Base-by-base conservation (phyloP, 2,329 filamentous ascomycete genomes). In the Alternaria longipes region DNA sequence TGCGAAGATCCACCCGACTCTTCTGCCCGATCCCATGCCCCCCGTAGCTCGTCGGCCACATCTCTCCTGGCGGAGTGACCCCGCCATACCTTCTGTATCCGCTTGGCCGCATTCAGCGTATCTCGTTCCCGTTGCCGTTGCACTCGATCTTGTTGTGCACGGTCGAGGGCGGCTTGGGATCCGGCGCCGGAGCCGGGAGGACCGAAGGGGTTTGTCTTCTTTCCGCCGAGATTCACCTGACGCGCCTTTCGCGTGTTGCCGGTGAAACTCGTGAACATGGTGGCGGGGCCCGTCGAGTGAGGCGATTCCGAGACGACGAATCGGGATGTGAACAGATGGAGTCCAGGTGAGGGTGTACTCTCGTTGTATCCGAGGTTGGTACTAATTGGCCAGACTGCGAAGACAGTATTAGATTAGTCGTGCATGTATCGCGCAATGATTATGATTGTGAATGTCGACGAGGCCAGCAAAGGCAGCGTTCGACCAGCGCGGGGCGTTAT, bases 211-310 rank as follows among this genome's bases (percentile, higher is more conserved):
- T 97, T 97, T 52, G 84, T 84, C 67, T 87, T 88, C 70, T 94
- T 90, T 64, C 93, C 95, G 68, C 93, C 95, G 63, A 99, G 89
- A 80, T 98, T 97, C 76, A 98, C 93, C 78, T 97, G 94, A 67
- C 95, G 90, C 63, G 91, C 90, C 68, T 92, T 91, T 74, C 92
- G 90, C 71, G 93, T 92, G 80, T 83, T 92, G 70, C 95, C 95
- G 24, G 92, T 95, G 82, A 99, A 99, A 55, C 91, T 93, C 63
- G 91, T 90, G 81, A 95, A 96, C 94, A 97, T 97, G 66, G 67
- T 66, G 63, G 65, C 64, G 61, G 66, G 46, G 50, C n/a, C n/a
- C 49, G 12, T 55, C 12, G 54, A 56, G 8, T 22, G 45, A 12
- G 32, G 24, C 20, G 32, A 26, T 4, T 38, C 12, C 14, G 18